These are phyloP conservation scores for Kitagawia praeruptora DNA, from an alignment of 129 eudicot species.

Conservation along the genomic window DNA sequence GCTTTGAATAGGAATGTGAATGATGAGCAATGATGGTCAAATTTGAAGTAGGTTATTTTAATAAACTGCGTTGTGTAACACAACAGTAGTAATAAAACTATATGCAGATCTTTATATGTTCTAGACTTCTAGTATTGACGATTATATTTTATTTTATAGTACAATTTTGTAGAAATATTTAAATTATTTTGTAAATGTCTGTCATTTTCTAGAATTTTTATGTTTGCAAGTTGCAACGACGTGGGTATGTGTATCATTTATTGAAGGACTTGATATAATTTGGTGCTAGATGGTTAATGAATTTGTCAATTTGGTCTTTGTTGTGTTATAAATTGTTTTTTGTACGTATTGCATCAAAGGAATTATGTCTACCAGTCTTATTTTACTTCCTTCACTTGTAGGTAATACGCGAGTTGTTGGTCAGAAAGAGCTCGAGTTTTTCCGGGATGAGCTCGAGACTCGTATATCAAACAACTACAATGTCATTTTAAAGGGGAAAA, in stretches of 20 bases:
- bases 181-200: background rate
- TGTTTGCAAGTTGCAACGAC: background rate
- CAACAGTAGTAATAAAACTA: background rate
- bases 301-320: background rate
- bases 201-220: background rate
- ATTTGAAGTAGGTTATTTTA: background rate
- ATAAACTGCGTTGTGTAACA: background rate
- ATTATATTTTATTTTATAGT: background rate
- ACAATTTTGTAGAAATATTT: background rate
- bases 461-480: conserved; percentile 61
- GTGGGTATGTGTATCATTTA: background rate
- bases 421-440: conserved; percentile 9
- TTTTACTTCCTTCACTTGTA: background rate
- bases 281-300: background rate
- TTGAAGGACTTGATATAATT: background rate
- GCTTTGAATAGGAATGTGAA: background rate
- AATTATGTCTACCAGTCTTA: background rate
- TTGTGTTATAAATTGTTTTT: background rate
- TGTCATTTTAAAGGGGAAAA: conserved; percentile 78
- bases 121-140: background rate
- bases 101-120: too few relatives aligned
- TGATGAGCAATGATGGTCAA: background rate
- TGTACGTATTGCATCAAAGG: background rate
- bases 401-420: conserved; percentile 10
- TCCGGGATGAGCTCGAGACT: conserved; percentile 22